Conservation (phyloP, 2,329 filamentous ascomycete genomes). For the Fusarium aywerte region DNA sequence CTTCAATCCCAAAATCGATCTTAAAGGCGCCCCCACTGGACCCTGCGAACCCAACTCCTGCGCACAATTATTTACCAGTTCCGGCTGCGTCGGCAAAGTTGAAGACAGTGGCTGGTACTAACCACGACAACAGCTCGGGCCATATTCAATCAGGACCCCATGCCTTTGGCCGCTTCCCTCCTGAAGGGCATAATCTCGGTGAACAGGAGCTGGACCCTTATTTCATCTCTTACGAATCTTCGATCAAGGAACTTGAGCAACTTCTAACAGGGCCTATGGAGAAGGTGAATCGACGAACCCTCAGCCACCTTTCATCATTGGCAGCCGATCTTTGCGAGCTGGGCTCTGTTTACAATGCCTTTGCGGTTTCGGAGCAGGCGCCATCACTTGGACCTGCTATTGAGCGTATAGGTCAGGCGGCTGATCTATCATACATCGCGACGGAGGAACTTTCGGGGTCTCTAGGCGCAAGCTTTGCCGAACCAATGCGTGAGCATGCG, state of each 20-base stretch:
- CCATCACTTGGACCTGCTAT: slow-evolving; percentile 90
- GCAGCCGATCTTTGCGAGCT: slow-evolving; percentile 91
- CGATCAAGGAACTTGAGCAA: slow-evolving; percentile 89
- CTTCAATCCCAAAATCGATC: slow-evolving; percentile 92
- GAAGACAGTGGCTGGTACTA: slow-evolving; percentile 63
- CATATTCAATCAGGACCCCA: slow-evolving; percentile 61
- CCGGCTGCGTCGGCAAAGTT: slow-evolving; percentile 88
- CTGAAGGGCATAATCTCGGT: slow-evolving; percentile 76
- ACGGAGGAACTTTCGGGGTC: slow-evolving; percentile 90
- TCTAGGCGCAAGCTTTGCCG: slow-evolving; percentile 92
- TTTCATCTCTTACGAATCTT: slow-evolving; percentile 91
- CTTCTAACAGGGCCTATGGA: slow-evolving; percentile 94
- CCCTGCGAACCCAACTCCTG: slow-evolving; percentile 88
- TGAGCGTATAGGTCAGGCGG: slow-evolving; percentile 92
- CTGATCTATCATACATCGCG: slow-evolving; percentile 94
- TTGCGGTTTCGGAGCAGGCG: slow-evolving; percentile 92
- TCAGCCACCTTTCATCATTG: slow-evolving; percentile 85
- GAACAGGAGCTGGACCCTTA: slow-evolving; percentile 96
- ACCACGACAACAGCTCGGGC: slow-evolving; percentile 51
- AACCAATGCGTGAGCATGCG: slow-evolving; percentile 97
- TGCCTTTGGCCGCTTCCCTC: slow-evolving; percentile 82
- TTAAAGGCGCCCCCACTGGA: slow-evolving; percentile 96
- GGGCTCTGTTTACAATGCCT: slow-evolving; percentile 95
- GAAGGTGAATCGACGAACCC: slow-evolving; percentile 90
- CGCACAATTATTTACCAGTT: slow-evolving; percentile 87